Evolutionary conservation across 345 rosid genomes (phyloP), one percentile per base, ranked within the genome.

Genomic region (Gossypium raimondii): DNA sequence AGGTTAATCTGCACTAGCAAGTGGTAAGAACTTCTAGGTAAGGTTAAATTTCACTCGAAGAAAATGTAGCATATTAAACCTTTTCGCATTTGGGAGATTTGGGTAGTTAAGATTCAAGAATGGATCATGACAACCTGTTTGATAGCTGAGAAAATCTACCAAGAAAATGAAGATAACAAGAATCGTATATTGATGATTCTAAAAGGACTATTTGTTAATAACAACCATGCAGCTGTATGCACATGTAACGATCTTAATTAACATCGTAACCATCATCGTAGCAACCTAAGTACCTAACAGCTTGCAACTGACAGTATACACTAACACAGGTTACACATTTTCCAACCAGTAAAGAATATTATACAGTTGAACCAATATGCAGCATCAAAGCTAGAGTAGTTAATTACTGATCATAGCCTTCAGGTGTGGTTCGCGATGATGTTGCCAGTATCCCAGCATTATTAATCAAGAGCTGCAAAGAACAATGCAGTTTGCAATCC

Each of bases 361-460:
- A 34, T 34, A 61, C n/a, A 48, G 7, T 24, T 13, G 72, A 7
- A 67, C n/a, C n/a, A 9, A 27, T 47, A 67, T 67, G 27, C 41
- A 25, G 25, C 44, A 50, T 25, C 17, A 59, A 66, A 14, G 25
- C 7, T 45, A 60, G 45, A 8, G 27, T 52, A 72, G 77, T 63
- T 64, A 76, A 82, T 81, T 86, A 94, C 98, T 83, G 74, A 76
- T 94, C 98, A 79, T 86, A 86, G 85, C 97, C 98, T 79, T 92
- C 92, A 72, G 85, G 48, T 13, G 98, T 88, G 9, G 82, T 70
- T 17, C 88, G 84, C 51, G 75, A 73, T 8, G 95, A 84, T 45
- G 90, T 85, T 82, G 98, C 97, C 59, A 94, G 76, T 79, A 94
- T 87, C 75, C 98, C 98, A 80, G 98, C 98, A 77, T 94, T 90